Percentiles rank a stretch among this genome's conserved stretches.
phyloP scores from a whole-genome alignment of 1,284 basidiomycete genomes.

The Ustilago trichophora region DNA sequence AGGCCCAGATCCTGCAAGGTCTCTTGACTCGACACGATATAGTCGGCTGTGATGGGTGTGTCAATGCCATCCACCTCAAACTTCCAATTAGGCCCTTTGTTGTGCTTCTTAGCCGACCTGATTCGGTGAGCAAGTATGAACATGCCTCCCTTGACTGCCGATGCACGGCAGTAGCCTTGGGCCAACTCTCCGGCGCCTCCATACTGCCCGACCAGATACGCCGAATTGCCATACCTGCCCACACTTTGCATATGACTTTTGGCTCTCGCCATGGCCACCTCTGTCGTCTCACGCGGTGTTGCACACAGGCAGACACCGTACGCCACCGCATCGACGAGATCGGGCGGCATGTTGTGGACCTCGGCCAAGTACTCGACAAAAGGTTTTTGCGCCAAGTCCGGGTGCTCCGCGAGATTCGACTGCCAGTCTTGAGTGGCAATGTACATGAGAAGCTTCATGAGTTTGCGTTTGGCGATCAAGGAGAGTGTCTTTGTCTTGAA shows the following conservation, averaged over 20 bases:
- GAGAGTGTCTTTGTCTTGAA: conserved; percentile 84
- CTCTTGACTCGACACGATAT: conserved; percentile 69
- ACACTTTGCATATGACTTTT: conserved; percentile 76
- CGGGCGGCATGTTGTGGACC: conserved; percentile 74
- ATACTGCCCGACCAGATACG: conserved; percentile 93
- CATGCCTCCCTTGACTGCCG: conserved; percentile 57
- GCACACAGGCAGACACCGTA: conserved; percentile 66
- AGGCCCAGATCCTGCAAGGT: conserved; percentile 63
- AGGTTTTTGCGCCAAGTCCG: conserved; percentile 8
- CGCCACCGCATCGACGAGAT: conserved; percentile 67
- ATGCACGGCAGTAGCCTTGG: conserved; percentile 60
- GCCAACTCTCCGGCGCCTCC: conserved; percentile 73
- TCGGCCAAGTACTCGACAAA: conserved; percentile 72
- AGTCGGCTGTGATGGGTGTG: conserved; percentile 71
- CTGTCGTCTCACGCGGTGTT: conserved; percentile 36
- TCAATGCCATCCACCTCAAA: conserved; percentile 71
- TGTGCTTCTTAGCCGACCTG: conserved; percentile 35
- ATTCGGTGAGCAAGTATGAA: conserved; percentile 54
- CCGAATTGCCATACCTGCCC: conserved; percentile 87
- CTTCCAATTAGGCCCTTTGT: conserved; percentile 13
- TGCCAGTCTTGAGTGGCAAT: conserved; percentile 37
- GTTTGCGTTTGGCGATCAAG: conserved; percentile 83
- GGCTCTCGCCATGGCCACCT: conserved; percentile 42
- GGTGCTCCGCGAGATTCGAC: conserved; percentile 8
- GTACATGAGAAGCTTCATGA: conserved; percentile 85